Conservation (phyloP, 805 yeast species). For the Danielia reshetovae region DNA sequence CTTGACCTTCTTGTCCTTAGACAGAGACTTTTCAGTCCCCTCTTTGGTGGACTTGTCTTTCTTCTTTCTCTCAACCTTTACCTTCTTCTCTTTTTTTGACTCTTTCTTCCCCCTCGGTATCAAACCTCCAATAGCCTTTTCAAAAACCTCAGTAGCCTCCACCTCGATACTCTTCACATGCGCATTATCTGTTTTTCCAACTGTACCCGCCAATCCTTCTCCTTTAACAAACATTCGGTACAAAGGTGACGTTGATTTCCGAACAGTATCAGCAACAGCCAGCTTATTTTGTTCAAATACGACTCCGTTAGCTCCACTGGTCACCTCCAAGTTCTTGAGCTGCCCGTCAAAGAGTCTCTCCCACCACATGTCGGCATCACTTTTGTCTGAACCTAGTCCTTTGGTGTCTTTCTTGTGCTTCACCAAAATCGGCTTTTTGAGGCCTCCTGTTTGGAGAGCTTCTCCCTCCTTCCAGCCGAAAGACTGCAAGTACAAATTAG, state of each 20-base stretch:
- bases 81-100: not conserved
- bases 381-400: slow-evolving; percentile 80
- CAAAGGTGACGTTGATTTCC: slow-evolving; percentile 62
- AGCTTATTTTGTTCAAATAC: slow-evolving; percentile 51
- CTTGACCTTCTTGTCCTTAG: slow-evolving; percentile 30
- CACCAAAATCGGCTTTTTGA: slow-evolving; percentile 81
- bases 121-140: slow-evolving; percentile 5
- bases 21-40: slow-evolving; percentile 1
- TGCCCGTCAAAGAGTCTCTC: slow-evolving; percentile 93
- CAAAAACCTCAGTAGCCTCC: slow-evolving; percentile 9
- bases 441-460: slow-evolving; percentile 73
- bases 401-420: slow-evolving; percentile 87
- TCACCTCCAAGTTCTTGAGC: slow-evolving; percentile 69
- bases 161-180: slow-evolving; percentile 7
- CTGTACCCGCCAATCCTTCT: slow-evolving; percentile 77
- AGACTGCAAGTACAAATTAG: slow-evolving; percentile 63
- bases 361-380: slow-evolving; percentile 94
- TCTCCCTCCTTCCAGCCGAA: slow-evolving; percentile 95
- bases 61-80: not conserved
- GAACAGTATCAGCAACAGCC: slow-evolving; percentile 42
- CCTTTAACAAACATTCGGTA: slow-evolving; percentile 87
- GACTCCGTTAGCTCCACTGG: slow-evolving; percentile 31
- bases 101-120: too few species aligned
- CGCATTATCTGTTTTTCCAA: slow-evolving; percentile 37
- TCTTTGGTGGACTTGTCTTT: slow-evolving; percentile 1